Evolutionary conservation across 805 yeast species (phyloP), one percentile per base, ranked within the genome.

Genomic region (Wickerhamomyces rabaulensis): DNA sequence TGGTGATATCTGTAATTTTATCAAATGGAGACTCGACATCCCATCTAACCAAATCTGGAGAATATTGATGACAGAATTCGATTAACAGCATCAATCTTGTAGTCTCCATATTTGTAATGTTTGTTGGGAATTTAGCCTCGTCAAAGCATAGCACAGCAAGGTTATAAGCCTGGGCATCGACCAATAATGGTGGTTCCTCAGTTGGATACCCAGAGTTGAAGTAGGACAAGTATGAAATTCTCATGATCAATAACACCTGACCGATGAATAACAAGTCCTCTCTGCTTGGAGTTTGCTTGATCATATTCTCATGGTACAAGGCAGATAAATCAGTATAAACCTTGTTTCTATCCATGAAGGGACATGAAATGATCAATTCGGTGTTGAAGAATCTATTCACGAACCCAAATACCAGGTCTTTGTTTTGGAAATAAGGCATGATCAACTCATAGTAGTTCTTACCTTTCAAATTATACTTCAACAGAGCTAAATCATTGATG

Each of bases 381-480:
- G 45, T 36, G 16, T 43, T 22, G 19, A 43, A 43, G 17, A 43
- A 43, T 25, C 38, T 40, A n/a, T 29, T 5, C n/a, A 43, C 41
- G 10, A 17, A 19, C 5, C 17, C 15, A 21, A 38, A 36, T 17
- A 42, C 44, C 17, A n/a, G 3, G 6, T 8, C 38, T n/a, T 25
- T 26, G 20, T 36, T 21, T 2, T 25, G 25, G 16, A 42, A 6
- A 36, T 36, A 26, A 9, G 44, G 44, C 31, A 19, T 7, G 38
- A 47, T 44, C n/a, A 26, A n/a, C 4, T 19, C 26, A 26, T 44
- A 41, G 17, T 38, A 33, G 15, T 35, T 40, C 17, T 22, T 39
- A 2, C 50, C 50, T 17, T 44, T 39, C n/a, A 48, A 25, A 15
- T 42, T 41, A 20, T 39, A 44, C 26, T 48, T 48, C 23, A 48